Conservation (phyloP, 2,329 filamentous ascomycete species). For the Chaetoscypha palmicola region DNA sequence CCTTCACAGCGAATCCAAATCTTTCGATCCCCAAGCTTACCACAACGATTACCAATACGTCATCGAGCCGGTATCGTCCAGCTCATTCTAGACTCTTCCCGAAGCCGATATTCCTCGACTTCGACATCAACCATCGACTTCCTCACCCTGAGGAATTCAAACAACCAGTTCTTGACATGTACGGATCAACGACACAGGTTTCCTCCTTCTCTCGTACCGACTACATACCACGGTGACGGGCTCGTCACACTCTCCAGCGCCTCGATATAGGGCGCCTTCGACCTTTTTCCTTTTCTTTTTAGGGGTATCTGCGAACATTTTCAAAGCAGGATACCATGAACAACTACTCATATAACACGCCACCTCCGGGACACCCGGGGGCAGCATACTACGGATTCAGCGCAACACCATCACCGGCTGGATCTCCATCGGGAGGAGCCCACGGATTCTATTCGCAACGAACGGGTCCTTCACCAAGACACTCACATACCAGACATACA, state of each 20-base stretch:
- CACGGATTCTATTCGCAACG: constrained; percentile 27
- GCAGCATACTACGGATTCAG: constrained; percentile 28
- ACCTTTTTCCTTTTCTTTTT: constrained; percentile 22
- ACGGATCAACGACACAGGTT: constrained; percentile 31
- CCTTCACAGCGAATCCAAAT: constrained; percentile 8
- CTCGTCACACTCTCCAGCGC: constrained; percentile 29
- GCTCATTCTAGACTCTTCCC: constrained; percentile 24
- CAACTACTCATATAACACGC: constrained; percentile 26
- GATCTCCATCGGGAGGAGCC: constrained; percentile 27
- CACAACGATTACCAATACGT: constrained; percentile 20
- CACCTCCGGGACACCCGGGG: constrained; percentile 25
- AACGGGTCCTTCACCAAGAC: constrained; percentile 24
- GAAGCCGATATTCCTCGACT: constrained; percentile 19
- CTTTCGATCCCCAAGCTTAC: constrained; percentile 15
- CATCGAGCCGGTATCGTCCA: constrained; percentile 21
- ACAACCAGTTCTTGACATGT: constrained; percentile 31
- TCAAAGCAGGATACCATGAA: constrained; percentile 30
- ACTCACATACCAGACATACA: constrained; percentile 28
- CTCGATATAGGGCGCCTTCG: constrained; percentile 20
- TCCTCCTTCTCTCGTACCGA: constrained; percentile 32
- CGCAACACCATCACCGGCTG: constrained; percentile 30
- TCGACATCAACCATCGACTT: constrained; percentile 22
- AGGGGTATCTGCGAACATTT: constrained; percentile 24
- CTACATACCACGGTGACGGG: constrained; percentile 33
- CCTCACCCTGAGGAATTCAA: constrained; percentile 17